These are phyloP conservation scores for Rosa persica DNA, from an alignment of 306 rosid species.

Conservation along the genomic window DNA sequence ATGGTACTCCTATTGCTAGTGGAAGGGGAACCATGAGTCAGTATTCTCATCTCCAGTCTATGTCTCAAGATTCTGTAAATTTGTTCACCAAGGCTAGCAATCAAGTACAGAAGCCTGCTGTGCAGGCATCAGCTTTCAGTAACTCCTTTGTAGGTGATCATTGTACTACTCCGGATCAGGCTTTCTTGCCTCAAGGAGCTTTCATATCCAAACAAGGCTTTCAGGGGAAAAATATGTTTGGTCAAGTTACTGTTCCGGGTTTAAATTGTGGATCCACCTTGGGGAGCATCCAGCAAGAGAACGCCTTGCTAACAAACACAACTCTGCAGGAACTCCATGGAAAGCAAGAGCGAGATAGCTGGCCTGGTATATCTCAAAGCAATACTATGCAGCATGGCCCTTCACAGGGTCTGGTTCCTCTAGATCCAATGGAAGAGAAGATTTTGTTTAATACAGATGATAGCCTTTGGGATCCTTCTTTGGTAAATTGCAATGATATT, in stretches of 20 bases:
- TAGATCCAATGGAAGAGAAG: conserved; percentile 61
- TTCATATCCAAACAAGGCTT: conserved; percentile 36
- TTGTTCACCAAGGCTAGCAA: conserved; percentile 38
- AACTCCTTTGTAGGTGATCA: conserved; percentile 40
- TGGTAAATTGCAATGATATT: conserved; percentile 34
- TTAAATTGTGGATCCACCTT: conserved; percentile 31
- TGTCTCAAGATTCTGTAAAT: conserved; percentile 43
- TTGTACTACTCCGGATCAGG: conserved; percentile 35
- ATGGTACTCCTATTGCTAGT: conserved; percentile 41
- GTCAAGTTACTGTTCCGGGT: conserved; percentile 40
- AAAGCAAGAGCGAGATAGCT: conserved; percentile 38
- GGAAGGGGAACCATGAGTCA: conserved; percentile 39
- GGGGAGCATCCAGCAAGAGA: conserved; percentile 37
- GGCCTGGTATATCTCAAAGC: conserved; percentile 40
- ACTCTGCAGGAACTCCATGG: conserved; percentile 30
- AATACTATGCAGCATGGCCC: conserved; percentile 36
- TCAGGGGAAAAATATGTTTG: conserved; percentile 41
- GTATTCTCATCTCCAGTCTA: conserved; percentile 37
- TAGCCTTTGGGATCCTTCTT: conserved; percentile 42
- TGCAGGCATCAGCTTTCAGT: conserved; percentile 37
- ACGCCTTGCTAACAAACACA: conserved; percentile 33
- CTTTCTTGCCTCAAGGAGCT: conserved; percentile 29
- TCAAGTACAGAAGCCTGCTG: conserved; percentile 32
- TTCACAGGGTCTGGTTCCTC: conserved; percentile 46
- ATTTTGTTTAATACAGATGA: conserved; percentile 49